A percentile compares a stretch with the other conserved stretches of the same genome.
These are phyloP conservation scores for Oryza rufipogon DNA, from an alignment of 176 grass and related monocot species.

Conservation along the genomic window DNA sequence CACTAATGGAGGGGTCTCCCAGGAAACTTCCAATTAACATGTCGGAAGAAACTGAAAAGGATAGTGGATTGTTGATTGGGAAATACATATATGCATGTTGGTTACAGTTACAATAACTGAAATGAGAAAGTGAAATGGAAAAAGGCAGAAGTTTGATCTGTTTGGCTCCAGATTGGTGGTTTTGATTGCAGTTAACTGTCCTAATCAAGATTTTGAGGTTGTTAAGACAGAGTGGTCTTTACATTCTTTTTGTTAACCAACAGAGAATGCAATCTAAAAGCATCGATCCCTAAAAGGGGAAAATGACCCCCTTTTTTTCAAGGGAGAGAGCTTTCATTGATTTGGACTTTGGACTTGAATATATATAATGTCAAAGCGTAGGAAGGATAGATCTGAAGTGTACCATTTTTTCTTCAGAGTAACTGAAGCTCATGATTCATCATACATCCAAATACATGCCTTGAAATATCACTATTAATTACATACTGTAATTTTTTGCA, in stretches of 20 bases:
- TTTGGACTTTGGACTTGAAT: neutral
- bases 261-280: conserved; percentile 9
- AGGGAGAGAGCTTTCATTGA: neutral
- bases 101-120: conserved; percentile 1
- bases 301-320: neutral
- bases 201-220: conserved; percentile 23
- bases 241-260: neutral
- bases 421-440: neutral
- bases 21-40: conserved; percentile 39
- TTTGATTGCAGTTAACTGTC: conserved; percentile 29
- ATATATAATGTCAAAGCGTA: neutral
- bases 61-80: neutral
- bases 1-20: neutral
- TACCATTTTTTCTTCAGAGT: no score
- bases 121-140: neutral
- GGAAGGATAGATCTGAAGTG: neutral
- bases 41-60: neutral
- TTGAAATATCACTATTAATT: neutral
- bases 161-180: neutral
- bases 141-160: neutral
- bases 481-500: neutral
- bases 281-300: neutral
- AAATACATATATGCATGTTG: neutral
- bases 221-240: neutral
- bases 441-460: neutral